phyloP scores from a whole-genome alignment of 1,284 basidiomycete genomes.

The Pholiota adiposa region DNA sequence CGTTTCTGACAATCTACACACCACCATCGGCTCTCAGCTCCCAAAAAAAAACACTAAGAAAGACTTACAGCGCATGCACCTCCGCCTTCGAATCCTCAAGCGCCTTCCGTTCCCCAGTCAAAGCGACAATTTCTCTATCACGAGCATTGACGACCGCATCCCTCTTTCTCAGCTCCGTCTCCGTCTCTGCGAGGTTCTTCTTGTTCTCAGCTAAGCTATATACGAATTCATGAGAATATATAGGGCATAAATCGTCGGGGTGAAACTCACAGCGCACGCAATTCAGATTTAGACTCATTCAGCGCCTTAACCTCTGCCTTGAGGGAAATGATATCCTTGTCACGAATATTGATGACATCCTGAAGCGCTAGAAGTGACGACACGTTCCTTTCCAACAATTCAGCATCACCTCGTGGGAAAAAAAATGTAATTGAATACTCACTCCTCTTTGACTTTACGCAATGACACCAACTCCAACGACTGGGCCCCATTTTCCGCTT shows the following conservation, averaged over 20 bases:
- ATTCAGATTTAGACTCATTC: slow-evolving; percentile 28
- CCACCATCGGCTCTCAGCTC: not conserved
- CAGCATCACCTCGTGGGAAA: not conserved
- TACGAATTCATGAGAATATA: not conserved
- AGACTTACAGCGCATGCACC: slow-evolving; percentile 24
- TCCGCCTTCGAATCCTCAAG: slow-evolving; percentile 29
- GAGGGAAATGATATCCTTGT: slow-evolving; percentile 27
- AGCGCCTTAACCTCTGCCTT: slow-evolving; percentile 24
- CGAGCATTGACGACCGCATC: slow-evolving; percentile 23
- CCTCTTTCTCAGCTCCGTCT: slow-evolving; percentile 25
- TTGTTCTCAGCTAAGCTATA: slow-evolving; percentile 31
- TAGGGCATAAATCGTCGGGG: not conserved
- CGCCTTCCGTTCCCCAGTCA: slow-evolving; percentile 23
- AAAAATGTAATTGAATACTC: not conserved
- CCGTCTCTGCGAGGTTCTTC: slow-evolving; percentile 27
- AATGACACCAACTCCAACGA: slow-evolving; percentile 19
- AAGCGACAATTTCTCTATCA: slow-evolving; percentile 24
- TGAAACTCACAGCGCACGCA: slow-evolving; percentile 24
- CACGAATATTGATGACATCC: slow-evolving; percentile 25
- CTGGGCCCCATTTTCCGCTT: slow-evolving; percentile 5
- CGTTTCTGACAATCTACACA: slow-evolving; percentile 28
- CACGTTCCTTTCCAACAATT: slow-evolving; percentile 18
- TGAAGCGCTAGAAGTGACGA: slow-evolving; percentile 24
- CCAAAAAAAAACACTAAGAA: not conserved
- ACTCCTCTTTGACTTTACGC: slow-evolving; percentile 21